Percentiles rank a stretch among this genome's conserved stretches.
These are phyloP conservation scores for Lactuca saligna DNA, from an alignment of 129 eudicot genomes.

Conservation along the genomic window DNA sequence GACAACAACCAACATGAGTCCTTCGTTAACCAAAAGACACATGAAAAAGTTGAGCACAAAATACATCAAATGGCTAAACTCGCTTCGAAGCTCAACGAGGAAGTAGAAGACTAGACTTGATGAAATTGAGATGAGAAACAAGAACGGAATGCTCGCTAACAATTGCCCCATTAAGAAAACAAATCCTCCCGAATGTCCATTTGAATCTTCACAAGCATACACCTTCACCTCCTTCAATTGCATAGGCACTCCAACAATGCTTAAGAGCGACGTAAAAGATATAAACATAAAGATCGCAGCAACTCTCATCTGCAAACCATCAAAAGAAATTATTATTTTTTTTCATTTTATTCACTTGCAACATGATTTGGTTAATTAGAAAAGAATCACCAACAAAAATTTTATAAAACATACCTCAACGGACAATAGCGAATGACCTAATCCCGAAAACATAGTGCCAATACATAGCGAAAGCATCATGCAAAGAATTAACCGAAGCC, in stretches of 20 bases:
- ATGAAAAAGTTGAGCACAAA: slow-evolving; percentile 75
- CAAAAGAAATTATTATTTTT: not conserved
- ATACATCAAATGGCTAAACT: slow-evolving; percentile 85
- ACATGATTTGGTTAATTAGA: not conserved
- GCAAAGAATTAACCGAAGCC: slow-evolving; percentile 80
- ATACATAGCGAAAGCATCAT: slow-evolving; percentile 71
- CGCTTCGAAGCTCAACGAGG: slow-evolving; percentile 66
- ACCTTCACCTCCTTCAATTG: slow-evolving; percentile 85
- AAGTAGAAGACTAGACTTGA: slow-evolving; percentile 91
- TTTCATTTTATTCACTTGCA: not conserved
- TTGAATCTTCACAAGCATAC: slow-evolving; percentile 71
- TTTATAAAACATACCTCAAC: slow-evolving; percentile 52
- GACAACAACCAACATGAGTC: slow-evolving; percentile 61
- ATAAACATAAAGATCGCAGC: slow-evolving; percentile 80
- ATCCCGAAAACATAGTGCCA: slow-evolving; percentile 70
- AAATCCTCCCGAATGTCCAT: slow-evolving; percentile 68
- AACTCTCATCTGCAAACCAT: slow-evolving; percentile 69
- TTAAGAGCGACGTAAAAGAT: slow-evolving; percentile 74
- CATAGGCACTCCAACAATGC: slow-evolving; percentile 74
- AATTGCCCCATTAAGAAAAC: slow-evolving; percentile 82
- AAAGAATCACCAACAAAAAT: no score
- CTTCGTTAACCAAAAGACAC: slow-evolving; percentile 89
- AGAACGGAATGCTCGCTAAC: slow-evolving; percentile 78
- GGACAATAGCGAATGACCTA: slow-evolving; percentile 83
- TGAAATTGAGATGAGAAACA: slow-evolving; percentile 84